Base-by-base conservation (phyloP, 805 yeast species). In the Saturnispora kantuleensis region DNA sequence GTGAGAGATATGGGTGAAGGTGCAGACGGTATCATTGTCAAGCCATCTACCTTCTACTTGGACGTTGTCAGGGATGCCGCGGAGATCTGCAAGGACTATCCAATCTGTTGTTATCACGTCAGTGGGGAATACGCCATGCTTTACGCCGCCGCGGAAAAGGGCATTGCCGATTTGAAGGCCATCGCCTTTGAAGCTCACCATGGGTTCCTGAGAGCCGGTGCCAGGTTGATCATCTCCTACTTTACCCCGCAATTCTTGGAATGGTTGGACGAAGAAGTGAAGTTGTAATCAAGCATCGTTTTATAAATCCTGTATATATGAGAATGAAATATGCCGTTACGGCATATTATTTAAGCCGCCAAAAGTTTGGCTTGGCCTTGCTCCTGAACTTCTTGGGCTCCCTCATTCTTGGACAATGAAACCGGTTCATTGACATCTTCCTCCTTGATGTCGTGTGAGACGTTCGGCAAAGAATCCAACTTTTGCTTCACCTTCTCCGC, bases 91-190 rank as follows among this genome's bases (percentile, higher is more conserved):
- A 64, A 68, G 42, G 93, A 93, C 60, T 77, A 84, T 54, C 98
- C 98, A 26, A 69, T 93, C 43, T 87, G 96, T 57, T 89, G 95
- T 26, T 93, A 93, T 65, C 98, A 93, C 64, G 98, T 93, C 18
- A 79, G 90, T 60, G 98, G 98, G 35, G 98, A 93, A 66, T 93
- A 76, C 59, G 97, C 97, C 30, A 93, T 93, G 98, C 65, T 93
- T 51, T 95, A 89, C 59, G 98, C 98, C 7, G 97, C 96, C 43
- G 97, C 97, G 29, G 97, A 88, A 57, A 88, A 88, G 71, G 95
- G 95, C 33, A 74, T 89, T 48, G 84, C 82, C 49, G 97, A 90
- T 62, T 73, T 93, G 64, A 82, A 85, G 65, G 64, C 78, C 47
- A 64, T 79, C 72, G 77, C 88, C 0, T 84, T 84, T 56, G 98